A percentile compares a stretch with the other conserved stretches of the same genome.
Evolutionary conservation across 306 rosid genomes (phyloP).

Genomic region (Pueraria montana): DNA sequence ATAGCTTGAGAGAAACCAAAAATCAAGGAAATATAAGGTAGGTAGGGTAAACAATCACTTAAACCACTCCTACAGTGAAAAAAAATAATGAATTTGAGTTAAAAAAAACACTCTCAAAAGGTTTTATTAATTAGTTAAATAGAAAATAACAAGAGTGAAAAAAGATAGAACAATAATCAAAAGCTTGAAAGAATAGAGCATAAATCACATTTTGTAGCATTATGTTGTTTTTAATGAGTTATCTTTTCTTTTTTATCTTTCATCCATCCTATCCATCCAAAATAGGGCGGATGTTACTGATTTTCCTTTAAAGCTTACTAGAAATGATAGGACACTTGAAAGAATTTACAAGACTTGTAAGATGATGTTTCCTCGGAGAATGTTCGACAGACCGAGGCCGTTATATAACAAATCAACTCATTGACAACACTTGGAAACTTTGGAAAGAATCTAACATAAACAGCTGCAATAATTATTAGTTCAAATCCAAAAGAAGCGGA

Average conservation of each 20-base stretch:
- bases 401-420: slow-evolving; percentile 6
- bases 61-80: no score
- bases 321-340: slow-evolving; percentile 3
- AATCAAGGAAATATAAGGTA: no score
- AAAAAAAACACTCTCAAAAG: no score
- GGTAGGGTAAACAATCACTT: no score
- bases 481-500: not conserved
- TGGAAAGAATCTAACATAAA: not conserved
- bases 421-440: not conserved
- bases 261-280: not conserved
- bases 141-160: no score
- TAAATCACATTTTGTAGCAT: no score
- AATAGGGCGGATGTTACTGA: not conserved
- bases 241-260: not conserved
- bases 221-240: not conserved
- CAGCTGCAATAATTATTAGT: not conserved
- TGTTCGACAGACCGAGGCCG: not conserved
- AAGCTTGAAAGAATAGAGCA: no score
- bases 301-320: not conserved
- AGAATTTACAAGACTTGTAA: not conserved
- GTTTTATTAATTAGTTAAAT: no score
- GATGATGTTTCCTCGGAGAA: not conserved
- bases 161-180: no score
- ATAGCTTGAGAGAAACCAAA: no score
- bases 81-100: no score